Evolutionary conservation across 305 asterid species (phyloP).

Genomic region (Fraxinus platypoda): DNA sequence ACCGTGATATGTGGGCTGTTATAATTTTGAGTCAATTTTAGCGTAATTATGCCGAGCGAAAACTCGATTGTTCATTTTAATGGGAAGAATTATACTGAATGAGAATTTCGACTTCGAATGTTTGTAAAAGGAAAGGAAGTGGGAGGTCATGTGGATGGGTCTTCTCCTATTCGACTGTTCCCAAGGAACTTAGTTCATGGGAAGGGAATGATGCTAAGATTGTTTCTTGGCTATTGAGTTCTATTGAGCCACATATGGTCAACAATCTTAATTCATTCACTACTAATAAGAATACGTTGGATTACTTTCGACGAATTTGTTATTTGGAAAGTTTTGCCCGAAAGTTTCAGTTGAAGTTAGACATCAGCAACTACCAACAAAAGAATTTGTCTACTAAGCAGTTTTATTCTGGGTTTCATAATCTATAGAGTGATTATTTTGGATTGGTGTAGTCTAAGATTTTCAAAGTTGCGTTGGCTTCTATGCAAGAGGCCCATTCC

Average conservation of each 20-base stretch:
- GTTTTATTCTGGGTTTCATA: background rate
- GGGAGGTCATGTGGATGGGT: background rate
- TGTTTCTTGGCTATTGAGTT: background rate
- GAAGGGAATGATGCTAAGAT: background rate
- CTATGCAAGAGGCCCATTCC: background rate
- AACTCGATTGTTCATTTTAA: background rate
- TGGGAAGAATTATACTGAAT: background rate
- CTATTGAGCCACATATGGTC: background rate
- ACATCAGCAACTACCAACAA: background rate
- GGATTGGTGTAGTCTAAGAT: background rate
- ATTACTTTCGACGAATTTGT: background rate
- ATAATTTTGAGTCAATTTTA: too few relatives aligned
- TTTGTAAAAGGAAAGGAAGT: background rate
- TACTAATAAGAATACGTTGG: background rate
- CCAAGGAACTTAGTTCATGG: background rate
- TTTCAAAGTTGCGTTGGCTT: background rate
- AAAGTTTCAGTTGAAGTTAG: background rate
- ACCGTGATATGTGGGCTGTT: too few relatives aligned
- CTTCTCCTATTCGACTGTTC: background rate
- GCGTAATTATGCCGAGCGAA: background rate
- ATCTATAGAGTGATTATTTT: too few relatives aligned
- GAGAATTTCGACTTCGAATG: background rate
- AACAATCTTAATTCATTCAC: background rate
- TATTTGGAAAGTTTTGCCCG: background rate
- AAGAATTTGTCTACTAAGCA: background rate